These are phyloP conservation scores for Aspergillus brasiliensis DNA, from an alignment of 2,329 filamentous ascomycete genomes.

Conservation along the genomic window DNA sequence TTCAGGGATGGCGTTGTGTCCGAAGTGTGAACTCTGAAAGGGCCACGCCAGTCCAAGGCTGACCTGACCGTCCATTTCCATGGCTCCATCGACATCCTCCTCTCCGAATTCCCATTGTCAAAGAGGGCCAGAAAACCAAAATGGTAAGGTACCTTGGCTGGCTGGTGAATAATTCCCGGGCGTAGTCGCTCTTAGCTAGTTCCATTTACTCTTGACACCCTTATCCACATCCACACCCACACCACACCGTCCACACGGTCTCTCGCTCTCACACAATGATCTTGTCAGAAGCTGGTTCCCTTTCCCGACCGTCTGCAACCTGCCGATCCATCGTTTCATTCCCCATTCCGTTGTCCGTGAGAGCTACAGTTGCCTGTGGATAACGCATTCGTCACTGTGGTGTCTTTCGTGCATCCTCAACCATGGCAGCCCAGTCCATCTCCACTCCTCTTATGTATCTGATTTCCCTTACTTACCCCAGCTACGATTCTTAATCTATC, in stretches of 20 bases:
- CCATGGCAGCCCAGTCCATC: constrained; percentile 17
- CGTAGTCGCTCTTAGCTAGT: not conserved
- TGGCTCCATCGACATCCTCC: not conserved
- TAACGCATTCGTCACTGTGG: constrained; percentile 33
- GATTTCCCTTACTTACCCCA: constrained; percentile 21
- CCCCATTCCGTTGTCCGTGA: constrained; percentile 16
- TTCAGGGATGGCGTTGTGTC: constrained; percentile 19
- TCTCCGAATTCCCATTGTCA: not conserved
- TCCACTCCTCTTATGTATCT: constrained; percentile 29
- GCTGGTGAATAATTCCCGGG: not conserved
- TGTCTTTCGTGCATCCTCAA: constrained; percentile 27
- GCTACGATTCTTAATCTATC: constrained; percentile 10
- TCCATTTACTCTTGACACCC: not conserved
- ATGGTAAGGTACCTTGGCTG: not conserved
- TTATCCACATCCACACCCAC: not conserved
- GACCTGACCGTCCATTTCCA: not conserved
- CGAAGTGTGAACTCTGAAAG: not conserved
- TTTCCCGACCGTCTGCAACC: constrained; percentile 12
- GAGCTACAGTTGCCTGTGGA: constrained; percentile 9
- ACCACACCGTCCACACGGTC: constrained; percentile 7
- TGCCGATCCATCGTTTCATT: constrained; percentile 17
- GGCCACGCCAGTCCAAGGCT: not conserved
- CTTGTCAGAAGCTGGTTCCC: constrained; percentile 13
- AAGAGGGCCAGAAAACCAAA: not conserved
- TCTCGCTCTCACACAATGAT: constrained; percentile 11